Evolutionary conservation across 139 green algal species (phyloP).

Genomic region (Chlamydomonas schloesseri): DNA sequence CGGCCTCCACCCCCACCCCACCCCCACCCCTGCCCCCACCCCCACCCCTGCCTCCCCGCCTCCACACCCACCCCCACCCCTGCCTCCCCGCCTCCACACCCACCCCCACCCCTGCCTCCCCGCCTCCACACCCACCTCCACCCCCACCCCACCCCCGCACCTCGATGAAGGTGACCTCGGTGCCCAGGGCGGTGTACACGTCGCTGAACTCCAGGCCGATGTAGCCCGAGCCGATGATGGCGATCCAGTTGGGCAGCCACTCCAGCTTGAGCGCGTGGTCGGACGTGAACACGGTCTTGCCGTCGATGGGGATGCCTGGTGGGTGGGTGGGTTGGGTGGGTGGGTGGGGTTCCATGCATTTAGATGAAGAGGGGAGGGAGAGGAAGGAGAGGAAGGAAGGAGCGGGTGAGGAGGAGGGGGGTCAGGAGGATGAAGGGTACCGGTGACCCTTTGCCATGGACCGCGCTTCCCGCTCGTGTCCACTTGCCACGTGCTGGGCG

Average conservation of each 20-base stretch:
- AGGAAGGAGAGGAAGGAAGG: neutral
- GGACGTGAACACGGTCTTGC: conserved; percentile 99
- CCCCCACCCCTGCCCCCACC: too few species aligned
- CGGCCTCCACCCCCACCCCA: too few species aligned
- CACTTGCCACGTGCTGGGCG: too few species aligned
- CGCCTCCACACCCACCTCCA: too few species aligned
- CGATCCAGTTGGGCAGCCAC: conserved; percentile 98
- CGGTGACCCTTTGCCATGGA: too few species aligned
- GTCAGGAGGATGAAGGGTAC: too few species aligned
- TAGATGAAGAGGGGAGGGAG: neutral
- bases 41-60: too few species aligned
- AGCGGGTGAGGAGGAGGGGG: neutral
- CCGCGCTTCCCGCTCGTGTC: too few species aligned
- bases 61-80: too few species aligned
- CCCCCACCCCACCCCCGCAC: conserved; percentile 34
- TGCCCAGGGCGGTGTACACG: conserved; percentile 97
- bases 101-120: neutral
- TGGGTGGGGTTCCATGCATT: neutral
- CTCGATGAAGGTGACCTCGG: conserved; percentile 99
- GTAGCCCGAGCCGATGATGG: conserved; percentile 99
- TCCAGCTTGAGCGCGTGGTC: conserved; percentile 99
- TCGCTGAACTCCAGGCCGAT: conserved; percentile 99
- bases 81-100: too few species aligned
- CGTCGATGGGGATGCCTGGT: conserved; percentile 95
- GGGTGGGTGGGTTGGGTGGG: neutral